Base-by-base conservation (phyloP, 176 grass and related monocot species). In the Raddia distichophylla region DNA sequence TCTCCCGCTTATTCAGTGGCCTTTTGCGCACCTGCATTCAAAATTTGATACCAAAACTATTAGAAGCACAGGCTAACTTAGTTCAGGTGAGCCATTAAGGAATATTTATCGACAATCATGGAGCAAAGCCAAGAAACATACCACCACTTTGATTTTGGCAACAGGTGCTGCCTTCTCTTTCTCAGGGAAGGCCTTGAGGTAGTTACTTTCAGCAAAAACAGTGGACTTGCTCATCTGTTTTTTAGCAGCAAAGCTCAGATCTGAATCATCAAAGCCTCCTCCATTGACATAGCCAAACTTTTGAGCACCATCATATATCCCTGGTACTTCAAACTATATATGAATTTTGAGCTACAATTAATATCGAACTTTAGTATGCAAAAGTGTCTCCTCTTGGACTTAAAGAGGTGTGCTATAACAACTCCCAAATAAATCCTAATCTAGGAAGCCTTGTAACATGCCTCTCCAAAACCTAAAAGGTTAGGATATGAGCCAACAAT, bases 111-210 rank as follows among this genome's bases (percentile, higher is more conserved):
- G 74, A 62, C 6, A 68, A 78, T 20, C 40, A 83, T 46, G 37
- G 44, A 57, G 16, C 15, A 76, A 73, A 67, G 58, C 27, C 3
- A 73, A 80, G 63, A 48, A 86, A 69, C 96, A 69, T 93, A 99
- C 97, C 97, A 99, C 97, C 53, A 99, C 97, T 99, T 99, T 99
- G 82, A 99, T 99, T 84, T 99, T 99, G 2, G 93, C 97, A 85
- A 89, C 97, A 59, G 90, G 86, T 58, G 88, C 79, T 70, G 81
- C 60, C 77, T 90, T 99, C 54, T 93, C 97, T 70, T 99, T 99
- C 60, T 97, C 94, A 19, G 85, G 20, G 48, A 94, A 92, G 40
- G 34, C 66, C 60, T 87, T 90, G 20, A 92, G 75, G 46, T 74
- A 92, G 64, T 81, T 88, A 74, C 58, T 89, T 82, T 96, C 93